These are phyloP conservation scores for Phytopythium litorale DNA, from an alignment of 352 stramenopile genomes.

Conservation along the genomic window DNA sequence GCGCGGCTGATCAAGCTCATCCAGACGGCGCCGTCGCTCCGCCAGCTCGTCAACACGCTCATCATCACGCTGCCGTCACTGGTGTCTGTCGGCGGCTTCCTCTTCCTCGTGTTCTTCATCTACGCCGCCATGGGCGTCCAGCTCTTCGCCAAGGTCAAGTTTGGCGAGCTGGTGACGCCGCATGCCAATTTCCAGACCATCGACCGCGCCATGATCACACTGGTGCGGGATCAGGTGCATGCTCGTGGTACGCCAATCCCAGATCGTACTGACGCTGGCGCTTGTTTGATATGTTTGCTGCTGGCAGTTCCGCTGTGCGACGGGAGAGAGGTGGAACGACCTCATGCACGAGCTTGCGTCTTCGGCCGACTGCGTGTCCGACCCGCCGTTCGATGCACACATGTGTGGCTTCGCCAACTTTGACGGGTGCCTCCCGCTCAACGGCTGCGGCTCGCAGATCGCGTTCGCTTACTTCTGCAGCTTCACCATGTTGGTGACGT, in stretches of 20 bases:
- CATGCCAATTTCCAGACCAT: slow-evolving; percentile 84
- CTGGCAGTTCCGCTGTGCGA: slow-evolving; percentile 70
- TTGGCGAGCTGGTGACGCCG: slow-evolving; percentile 50
- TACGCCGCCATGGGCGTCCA: slow-evolving; percentile 83
- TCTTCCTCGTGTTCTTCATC: slow-evolving; percentile 89
- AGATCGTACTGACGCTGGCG: background rate
- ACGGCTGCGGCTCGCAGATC: slow-evolving; percentile 45
- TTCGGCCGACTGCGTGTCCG: slow-evolving; percentile 20
- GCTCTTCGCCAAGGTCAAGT: slow-evolving; percentile 73
- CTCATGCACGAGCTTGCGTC: slow-evolving; percentile 75
- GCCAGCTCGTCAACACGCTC: slow-evolving; percentile 81
- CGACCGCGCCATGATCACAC: slow-evolving; percentile 61
- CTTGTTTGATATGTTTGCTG: background rate
- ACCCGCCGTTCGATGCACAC: slow-evolving; percentile 26
- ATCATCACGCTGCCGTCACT: slow-evolving; percentile 70
- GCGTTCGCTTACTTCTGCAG: slow-evolving; percentile 70
- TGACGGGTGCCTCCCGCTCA: slow-evolving; percentile 34
- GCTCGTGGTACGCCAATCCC: background rate
- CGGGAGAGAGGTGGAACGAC: slow-evolving; percentile 85
- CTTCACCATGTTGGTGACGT: slow-evolving; percentile 80
- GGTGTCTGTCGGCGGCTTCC: slow-evolving; percentile 68
- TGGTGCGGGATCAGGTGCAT: slow-evolving; percentile 28
- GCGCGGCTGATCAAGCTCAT: slow-evolving; percentile 67
- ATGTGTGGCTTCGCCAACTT: slow-evolving; percentile 47
- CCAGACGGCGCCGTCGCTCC: slow-evolving; percentile 61